These are phyloP conservation scores for Sugiyamaella paludigena DNA, from an alignment of 1,139 yeast species.

Conservation along the genomic window DNA sequence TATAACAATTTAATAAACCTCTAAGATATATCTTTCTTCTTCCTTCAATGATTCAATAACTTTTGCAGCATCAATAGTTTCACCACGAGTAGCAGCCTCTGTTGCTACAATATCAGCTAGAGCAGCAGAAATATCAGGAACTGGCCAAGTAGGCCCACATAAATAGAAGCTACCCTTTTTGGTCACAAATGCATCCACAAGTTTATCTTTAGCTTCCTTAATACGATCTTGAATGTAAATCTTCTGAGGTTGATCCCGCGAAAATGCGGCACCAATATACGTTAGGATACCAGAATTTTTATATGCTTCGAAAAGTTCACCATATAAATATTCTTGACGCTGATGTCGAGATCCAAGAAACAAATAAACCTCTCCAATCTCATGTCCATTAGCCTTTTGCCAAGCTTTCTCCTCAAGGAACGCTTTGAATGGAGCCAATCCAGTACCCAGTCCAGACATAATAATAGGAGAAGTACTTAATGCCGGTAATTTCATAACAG, in stretches of 20 bases:
- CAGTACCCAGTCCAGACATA: slow-evolving; percentile 98
- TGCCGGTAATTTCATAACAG: slow-evolving; percentile 95
- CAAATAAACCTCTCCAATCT: slow-evolving; percentile 84
- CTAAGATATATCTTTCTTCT: slow-evolving; percentile 85
- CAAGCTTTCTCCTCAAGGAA: slow-evolving; percentile 92
- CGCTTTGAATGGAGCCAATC: slow-evolving; percentile 97
- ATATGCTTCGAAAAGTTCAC: slow-evolving; percentile 97
- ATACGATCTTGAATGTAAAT: slow-evolving; percentile 94
- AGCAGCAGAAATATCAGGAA: slow-evolving; percentile 92
- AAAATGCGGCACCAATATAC: slow-evolving; percentile 96
- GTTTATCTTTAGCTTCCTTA: slow-evolving; percentile 66
- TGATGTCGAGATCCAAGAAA: slow-evolving; percentile 95
- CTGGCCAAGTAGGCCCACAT: slow-evolving; percentile 99
- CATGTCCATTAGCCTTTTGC: slow-evolving; percentile 86
- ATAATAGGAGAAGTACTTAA: slow-evolving; percentile 83
- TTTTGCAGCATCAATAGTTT: slow-evolving; percentile 66
- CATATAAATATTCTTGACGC: slow-evolving; percentile 92
- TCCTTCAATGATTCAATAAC: slow-evolving; percentile 94
- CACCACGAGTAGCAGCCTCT: slow-evolving; percentile 69
- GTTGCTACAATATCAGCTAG: slow-evolving; percentile 72
- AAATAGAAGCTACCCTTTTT: slow-evolving; percentile 88
- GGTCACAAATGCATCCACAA: slow-evolving; percentile 74
- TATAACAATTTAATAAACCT: slow-evolving; percentile 63
- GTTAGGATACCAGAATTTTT: slow-evolving; percentile 89
- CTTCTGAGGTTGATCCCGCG: slow-evolving; percentile 95